Base-by-base conservation (phyloP, 2,329 filamentous ascomycete species). In the Dactylellina haptotyla region DNA sequence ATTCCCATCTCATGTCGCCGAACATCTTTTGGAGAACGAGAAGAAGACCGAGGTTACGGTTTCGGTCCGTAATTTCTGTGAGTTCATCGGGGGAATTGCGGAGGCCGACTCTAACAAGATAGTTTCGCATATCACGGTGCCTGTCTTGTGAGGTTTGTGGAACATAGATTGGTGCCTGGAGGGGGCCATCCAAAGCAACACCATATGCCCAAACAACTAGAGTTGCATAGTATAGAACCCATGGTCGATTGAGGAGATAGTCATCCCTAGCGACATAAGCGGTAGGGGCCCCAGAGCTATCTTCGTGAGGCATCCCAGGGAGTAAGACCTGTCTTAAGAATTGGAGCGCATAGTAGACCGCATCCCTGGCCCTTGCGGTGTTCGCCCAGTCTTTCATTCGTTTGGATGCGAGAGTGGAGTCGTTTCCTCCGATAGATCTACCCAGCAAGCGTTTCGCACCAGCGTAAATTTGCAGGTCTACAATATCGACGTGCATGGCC, bases 381-480 rank as follows among this genome's bases (percentile, higher is more conserved):
- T 75, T 77, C 1, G 94, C 95, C 95, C 95, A 99, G 65, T 95
- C 91, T 76, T 89, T 92, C 89, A 97, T 95, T 75, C 93, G 88
- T 65, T 91, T 87, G 76, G 91, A 88, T 2, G 92, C 92, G 56
- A 88, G 89, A 75, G 85, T 88, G 65, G 95, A 89, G 81, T 98
- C 95, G 75, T 91, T 88, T 1, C 87, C 84, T 0, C 91, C 93
- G 73, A 98, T 96, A 0, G 89, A 89, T 50, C 94, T 88, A 20
- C 95, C 94, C 2, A 98, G 87, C 1, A 97, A 85, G 28, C 93
- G 86, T 77, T 89, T 91, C 0, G 94, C 92, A 6, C 93, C 89
- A 3, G 94, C 95, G 80, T 95, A 97, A 76, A 98, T 96, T 81
- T 98, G 94, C 78, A 93, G 94, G 80, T 98, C 94, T n/a, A 96